These are phyloP conservation scores for Fusarium humuli DNA, from an alignment of 2,329 filamentous ascomycete species.

Conservation along the genomic window DNA sequence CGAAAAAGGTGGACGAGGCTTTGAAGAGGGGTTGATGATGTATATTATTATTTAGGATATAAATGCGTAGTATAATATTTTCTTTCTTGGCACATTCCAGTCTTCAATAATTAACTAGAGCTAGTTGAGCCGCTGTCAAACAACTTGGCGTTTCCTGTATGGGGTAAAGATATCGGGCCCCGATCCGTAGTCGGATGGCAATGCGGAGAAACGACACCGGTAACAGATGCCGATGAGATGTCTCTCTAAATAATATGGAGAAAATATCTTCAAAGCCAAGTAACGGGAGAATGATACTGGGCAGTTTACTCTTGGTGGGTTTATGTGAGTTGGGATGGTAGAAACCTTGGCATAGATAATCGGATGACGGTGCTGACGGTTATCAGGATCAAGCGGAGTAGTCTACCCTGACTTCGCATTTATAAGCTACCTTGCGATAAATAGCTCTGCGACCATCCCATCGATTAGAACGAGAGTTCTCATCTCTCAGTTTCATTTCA, in stretches of 20 bases:
- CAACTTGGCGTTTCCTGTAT: not conserved
- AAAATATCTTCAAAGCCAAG: too few relatives aligned
- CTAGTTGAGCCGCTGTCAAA: not conserved
- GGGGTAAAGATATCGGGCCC: not conserved
- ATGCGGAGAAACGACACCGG: not conserved
- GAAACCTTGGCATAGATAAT: not conserved
- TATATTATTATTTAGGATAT: not conserved
- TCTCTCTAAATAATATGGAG: not conserved
- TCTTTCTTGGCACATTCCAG: not conserved
- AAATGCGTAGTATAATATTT: not conserved
- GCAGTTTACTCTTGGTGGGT: too few relatives aligned
- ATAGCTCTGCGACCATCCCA: too few relatives aligned
- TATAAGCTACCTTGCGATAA: not conserved
- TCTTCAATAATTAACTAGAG: not conserved
- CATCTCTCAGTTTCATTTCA: too few relatives aligned
- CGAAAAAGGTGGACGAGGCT: constrained; percentile 18
- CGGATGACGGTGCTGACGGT: not conserved
- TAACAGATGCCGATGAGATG: not conserved
- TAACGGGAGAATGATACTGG: too few relatives aligned
- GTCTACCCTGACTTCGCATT: not conserved
- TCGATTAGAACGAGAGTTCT: too few relatives aligned
- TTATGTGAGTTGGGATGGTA: not conserved
- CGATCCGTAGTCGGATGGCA: not conserved
- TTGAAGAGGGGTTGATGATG: not conserved
- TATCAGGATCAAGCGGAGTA: not conserved